A percentile compares a stretch with the other conserved stretches of the same genome.
Evolutionary conservation across 148 eudicot species (phyloP).

Genomic region (Nepenthes gracilis): DNA sequence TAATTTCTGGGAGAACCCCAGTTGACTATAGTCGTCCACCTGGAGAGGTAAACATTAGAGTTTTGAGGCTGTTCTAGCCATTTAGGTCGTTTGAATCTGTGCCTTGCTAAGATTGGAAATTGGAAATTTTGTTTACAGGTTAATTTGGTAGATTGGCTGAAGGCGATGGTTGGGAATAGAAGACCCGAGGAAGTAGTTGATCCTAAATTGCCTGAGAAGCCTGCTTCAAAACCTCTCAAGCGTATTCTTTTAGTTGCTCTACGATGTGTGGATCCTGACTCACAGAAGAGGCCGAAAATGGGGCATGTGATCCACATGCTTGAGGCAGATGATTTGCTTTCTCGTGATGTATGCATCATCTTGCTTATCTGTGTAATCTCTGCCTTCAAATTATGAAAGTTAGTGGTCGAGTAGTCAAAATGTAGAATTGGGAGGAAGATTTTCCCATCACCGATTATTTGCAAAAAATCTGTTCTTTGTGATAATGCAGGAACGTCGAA

Average conservation of each 20-base stretch:
- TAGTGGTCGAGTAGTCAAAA: too few relatives aligned
- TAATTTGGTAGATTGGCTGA: slow-evolving; percentile 78
- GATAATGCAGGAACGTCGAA: slow-evolving; percentile 3
- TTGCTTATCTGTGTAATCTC: too few relatives aligned
- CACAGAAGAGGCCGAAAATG: slow-evolving; percentile 81
- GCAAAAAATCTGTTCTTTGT: not conserved
- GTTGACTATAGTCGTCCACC: slow-evolving; percentile 74
- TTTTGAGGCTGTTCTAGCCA: not conserved
- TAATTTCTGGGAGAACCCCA: slow-evolving; percentile 71
- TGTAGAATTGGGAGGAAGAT: too few relatives aligned
- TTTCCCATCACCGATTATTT: too few relatives aligned
- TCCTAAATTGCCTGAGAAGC: slow-evolving; percentile 66
- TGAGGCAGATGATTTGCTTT: slow-evolving; percentile 68
- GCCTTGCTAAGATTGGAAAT: not conserved
- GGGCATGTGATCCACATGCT: slow-evolving; percentile 93
- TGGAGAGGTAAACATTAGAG: slow-evolving; percentile 44
- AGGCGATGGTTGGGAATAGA: slow-evolving; percentile 66
- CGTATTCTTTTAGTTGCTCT: slow-evolving; percentile 72
- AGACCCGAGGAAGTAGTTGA: slow-evolving; percentile 82
- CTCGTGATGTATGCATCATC: slow-evolving; percentile 38
- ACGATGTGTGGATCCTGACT: slow-evolving; percentile 74
- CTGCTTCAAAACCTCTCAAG: slow-evolving; percentile 67
- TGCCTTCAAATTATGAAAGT: not conserved
- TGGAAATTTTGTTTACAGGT: slow-evolving; percentile 26
- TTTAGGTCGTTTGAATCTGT: not conserved